A percentile compares a stretch with the other conserved stretches of the same genome.
These are phyloP conservation scores for Fusarium coffeatum DNA, from an alignment of 2,329 filamentous ascomycete species.

Conservation along the genomic window DNA sequence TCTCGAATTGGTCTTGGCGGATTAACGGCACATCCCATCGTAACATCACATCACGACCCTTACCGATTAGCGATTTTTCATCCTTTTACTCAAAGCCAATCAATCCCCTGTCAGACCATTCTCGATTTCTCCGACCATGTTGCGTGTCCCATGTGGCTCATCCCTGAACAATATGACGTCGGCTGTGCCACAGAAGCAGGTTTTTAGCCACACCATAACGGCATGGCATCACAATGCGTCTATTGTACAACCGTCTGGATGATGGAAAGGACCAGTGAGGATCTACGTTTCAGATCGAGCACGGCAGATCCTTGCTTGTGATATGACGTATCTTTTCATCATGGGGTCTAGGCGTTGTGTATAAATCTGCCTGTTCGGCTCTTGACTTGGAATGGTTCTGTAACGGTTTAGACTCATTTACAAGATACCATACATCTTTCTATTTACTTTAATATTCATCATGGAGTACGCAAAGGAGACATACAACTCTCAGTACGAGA, in stretches of 20 bases:
- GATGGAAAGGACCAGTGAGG: conserved; percentile 34
- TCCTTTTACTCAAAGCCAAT: neutral
- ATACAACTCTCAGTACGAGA: conserved; percentile 79
- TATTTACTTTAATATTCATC: neutral
- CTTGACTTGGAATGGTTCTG: neutral
- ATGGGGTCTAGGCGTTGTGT: conserved; percentile 20
- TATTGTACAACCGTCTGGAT: conserved; percentile 22
- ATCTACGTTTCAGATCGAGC: conserved; percentile 23
- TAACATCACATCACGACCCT: neutral
- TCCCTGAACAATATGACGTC: conserved; percentile 41
- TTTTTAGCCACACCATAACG: conserved; percentile 41
- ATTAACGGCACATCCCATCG: neutral
- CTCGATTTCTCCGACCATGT: neutral
- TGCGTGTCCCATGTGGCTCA: conserved; percentile 22
- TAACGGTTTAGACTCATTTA: neutral
- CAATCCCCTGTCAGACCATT: neutral
- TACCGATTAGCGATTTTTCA: neutral
- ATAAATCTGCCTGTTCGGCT: conserved; percentile 14
- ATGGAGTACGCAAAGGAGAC: conserved; percentile 70
- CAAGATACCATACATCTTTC: neutral
- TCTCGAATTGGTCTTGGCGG: conserved; percentile 1
- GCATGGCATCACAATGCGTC: conserved; percentile 41
- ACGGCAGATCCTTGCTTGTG: conserved; percentile 10
- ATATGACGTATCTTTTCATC: conserved; percentile 41
- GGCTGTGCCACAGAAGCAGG: conserved; percentile 39